Evolutionary conservation across 139 green algal genomes (phyloP).

Genomic region (Chlamydomonas sp.): DNA sequence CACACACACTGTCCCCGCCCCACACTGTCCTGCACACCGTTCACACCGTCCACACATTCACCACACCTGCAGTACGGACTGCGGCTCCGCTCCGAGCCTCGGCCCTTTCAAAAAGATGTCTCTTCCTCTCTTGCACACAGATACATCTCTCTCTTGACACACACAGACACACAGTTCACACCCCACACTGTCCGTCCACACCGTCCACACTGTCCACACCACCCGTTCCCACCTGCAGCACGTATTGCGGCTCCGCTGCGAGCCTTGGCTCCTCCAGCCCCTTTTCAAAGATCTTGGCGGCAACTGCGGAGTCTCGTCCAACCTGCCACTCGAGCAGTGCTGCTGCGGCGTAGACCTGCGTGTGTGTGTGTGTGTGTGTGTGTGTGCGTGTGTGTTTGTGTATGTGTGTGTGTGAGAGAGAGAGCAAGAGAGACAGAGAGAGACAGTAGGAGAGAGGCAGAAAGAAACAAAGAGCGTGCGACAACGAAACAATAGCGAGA

Average conservation of each 20-base stretch:
- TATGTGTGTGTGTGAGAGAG: too few relatives aligned
- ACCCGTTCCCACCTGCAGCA: constrained; percentile 32
- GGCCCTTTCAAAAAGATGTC: too few relatives aligned
- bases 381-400: neutral
- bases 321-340: constrained; percentile 76
- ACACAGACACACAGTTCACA: neutral
- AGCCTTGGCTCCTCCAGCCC: constrained; percentile 62
- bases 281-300: constrained; percentile 89
- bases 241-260: constrained; percentile 53
- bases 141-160: too few relatives aligned
- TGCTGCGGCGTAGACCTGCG: constrained; percentile 74
- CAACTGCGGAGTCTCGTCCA: constrained; percentile 58
- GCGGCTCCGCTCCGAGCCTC: neutral
- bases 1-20: neutral
- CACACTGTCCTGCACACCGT: too few relatives aligned
- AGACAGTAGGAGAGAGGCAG: too few relatives aligned
- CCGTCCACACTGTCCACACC: neutral
- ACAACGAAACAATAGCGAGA: too few relatives aligned
- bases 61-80: neutral
- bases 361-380: neutral
- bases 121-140: too few relatives aligned
- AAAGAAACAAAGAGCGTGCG: too few relatives aligned
- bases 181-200: neutral
- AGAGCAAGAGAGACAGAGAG: too few relatives aligned
- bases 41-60: too few relatives aligned